Conservation (phyloP, 2,329 filamentous ascomycete genomes). For the Zarea fungicola region DNA sequence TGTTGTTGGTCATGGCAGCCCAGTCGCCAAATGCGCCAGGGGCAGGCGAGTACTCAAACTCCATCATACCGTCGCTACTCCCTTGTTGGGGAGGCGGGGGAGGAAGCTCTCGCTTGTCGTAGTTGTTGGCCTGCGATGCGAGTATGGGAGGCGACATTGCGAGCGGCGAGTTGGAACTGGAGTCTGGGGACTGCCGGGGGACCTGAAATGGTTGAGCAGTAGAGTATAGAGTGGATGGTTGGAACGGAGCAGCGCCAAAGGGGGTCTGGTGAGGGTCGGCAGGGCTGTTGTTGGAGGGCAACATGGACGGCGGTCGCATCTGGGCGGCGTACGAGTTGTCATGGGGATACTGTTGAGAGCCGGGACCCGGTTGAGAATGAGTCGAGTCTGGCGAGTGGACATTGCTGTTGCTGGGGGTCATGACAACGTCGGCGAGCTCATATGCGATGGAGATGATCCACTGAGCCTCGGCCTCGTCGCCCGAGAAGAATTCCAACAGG, state of each 20-base stretch:
- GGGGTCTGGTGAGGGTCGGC: conserved; percentile 18
- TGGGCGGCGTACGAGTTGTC: conserved; percentile 28
- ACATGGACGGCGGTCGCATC: conserved; percentile 26
- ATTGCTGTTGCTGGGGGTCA: conserved; percentile 28
- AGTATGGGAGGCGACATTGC: conserved; percentile 23
- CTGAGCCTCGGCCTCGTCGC: conserved; percentile 50
- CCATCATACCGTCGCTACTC: conserved; percentile 32
- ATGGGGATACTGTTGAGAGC: conserved; percentile 17
- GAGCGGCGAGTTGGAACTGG: conserved; percentile 28
- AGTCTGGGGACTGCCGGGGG: conserved; percentile 27
- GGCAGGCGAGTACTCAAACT: conserved; percentile 38
- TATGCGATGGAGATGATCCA: conserved; percentile 55
- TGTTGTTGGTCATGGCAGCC: conserved; percentile 32
- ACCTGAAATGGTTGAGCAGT: conserved; percentile 26
- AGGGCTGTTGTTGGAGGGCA: conserved; percentile 18
- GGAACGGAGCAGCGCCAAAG: conserved; percentile 25
- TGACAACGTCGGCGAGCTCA: conserved; percentile 46
- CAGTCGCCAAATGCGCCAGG: conserved; percentile 37
- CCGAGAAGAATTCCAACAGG: conserved; percentile 59
- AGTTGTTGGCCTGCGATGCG: conserved; percentile 23
- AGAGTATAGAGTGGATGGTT: conserved; percentile 26
- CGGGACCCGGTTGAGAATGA: conserved; percentile 22
- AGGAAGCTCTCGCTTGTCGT: conserved; percentile 33
- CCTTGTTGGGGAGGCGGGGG: conserved; percentile 24
- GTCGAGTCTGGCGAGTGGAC: conserved; percentile 28